A percentile compares a stretch with the other conserved stretches of the same genome.
These are phyloP conservation scores for Aspergillus mulundensis DNA, from an alignment of 495 filamentous ascomycete species.

Conservation along the genomic window DNA sequence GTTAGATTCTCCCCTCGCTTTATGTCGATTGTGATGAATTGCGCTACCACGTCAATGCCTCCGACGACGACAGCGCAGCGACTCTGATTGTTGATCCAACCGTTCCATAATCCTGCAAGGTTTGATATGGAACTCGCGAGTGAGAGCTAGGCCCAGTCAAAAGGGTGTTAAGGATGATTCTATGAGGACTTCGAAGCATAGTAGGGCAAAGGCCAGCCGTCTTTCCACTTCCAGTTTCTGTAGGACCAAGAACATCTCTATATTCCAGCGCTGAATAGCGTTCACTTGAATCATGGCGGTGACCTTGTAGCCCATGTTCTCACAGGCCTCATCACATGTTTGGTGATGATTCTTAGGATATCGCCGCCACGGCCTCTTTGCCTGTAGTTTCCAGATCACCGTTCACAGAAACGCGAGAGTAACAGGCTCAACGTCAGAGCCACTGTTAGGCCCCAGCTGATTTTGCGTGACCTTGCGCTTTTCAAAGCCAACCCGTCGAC, in stretches of 20 bases:
- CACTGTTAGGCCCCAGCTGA: constrained; percentile 15
- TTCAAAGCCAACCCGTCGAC: constrained; percentile 34
- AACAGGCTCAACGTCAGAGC: constrained; percentile 22
- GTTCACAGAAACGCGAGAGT: constrained; percentile 5
- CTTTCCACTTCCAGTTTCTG: constrained; percentile 93
- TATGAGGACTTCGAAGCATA: constrained; percentile 83
- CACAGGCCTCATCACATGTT: constrained; percentile 85
- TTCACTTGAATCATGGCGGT: constrained; percentile 78
- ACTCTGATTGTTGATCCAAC: constrained; percentile 81
- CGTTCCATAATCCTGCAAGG: constrained; percentile 75
- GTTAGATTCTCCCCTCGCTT: constrained; percentile 63
- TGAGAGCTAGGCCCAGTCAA: constrained; percentile 81
- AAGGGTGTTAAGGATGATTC: constrained; percentile 75
- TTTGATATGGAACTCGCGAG: constrained; percentile 92
- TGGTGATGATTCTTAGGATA: constrained; percentile 82
- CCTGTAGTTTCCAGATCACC: not conserved
- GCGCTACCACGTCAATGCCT: constrained; percentile 91
- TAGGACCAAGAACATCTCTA: constrained; percentile 85
- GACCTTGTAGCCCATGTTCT: constrained; percentile 70
- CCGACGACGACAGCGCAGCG: constrained; percentile 77
- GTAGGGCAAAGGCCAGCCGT: constrained; percentile 87
- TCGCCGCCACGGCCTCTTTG: constrained; percentile 25
- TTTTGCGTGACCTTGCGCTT: constrained; percentile 35
- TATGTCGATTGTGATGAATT: constrained; percentile 83
- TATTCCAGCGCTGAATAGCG: constrained; percentile 75